Percentiles rank a stretch among this genome's conserved stretches.
Conservation (phyloP, 805 yeast species). For the Ogataea kodamae region DNA sequence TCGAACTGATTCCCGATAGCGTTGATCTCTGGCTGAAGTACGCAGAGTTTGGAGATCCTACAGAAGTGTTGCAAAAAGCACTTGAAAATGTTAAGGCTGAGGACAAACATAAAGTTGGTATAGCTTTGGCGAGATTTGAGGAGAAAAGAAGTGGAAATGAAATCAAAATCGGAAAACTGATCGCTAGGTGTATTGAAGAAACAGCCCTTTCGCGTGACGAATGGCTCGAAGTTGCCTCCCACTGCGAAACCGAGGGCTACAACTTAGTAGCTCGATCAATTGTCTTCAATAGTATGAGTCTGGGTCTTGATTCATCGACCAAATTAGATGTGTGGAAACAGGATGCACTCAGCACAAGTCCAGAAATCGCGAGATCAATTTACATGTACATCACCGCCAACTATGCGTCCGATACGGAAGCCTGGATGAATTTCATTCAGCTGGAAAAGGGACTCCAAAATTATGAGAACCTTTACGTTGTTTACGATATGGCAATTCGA, state of each 20-base stretch:
- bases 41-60: conserved; percentile 51
- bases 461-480: conserved; percentile 36
- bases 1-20: conserved; percentile 62
- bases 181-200: conserved; percentile 46
- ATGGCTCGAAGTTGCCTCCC: conserved; percentile 58
- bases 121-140: conserved; percentile 66
- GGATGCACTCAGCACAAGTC: conserved; percentile 34
- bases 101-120: conserved; percentile 56
- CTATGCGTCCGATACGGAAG: conserved; percentile 42
- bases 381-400: conserved; percentile 43
- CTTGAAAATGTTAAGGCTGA: conserved; percentile 50
- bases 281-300: conserved; percentile 40
- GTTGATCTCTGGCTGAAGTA: conserved; percentile 64
- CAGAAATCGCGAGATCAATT: conserved; percentile 44
- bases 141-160: conserved; percentile 45
- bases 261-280: conserved; percentile 51
- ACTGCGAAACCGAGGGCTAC: conserved; percentile 47
- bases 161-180: conserved; percentile 44
- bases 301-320: conserved; percentile 23
- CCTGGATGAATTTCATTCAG: conserved; percentile 48
- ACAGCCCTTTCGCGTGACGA: conserved; percentile 36
- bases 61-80: conserved; percentile 54
- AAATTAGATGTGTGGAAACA: conserved; percentile 31
- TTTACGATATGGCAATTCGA: conserved; percentile 52
- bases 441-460: conserved; percentile 31